Evolutionary conservation across 2,329 filamentous ascomycete genomes (phyloP).

Genomic region (Coniochaeta sp.): DNA sequence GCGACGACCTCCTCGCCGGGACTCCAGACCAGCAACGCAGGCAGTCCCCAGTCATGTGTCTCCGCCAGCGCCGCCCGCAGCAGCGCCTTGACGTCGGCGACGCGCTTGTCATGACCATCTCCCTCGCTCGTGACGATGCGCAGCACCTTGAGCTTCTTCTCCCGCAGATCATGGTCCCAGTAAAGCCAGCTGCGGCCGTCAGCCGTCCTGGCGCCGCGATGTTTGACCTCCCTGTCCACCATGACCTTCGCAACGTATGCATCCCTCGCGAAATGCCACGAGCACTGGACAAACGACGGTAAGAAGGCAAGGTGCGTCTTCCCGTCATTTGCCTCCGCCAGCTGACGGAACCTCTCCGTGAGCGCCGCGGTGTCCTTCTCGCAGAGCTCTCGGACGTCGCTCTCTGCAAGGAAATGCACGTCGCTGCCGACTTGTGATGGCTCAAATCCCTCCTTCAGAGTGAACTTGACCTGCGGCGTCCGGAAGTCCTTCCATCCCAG

Average conservation of each 20-base stretch:
- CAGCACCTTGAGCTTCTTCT: conserved; percentile 22
- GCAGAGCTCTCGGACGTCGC: conserved; percentile 16
- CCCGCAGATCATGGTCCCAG: conserved; percentile 28
- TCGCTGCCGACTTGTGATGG: neutral
- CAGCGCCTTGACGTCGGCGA: conserved; percentile 16
- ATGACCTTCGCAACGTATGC: conserved; percentile 17
- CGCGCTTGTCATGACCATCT: conserved; percentile 12
- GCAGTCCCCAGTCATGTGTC: conserved; percentile 21
- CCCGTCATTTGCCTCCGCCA: conserved; percentile 14
- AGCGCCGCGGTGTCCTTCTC: conserved; percentile 14
- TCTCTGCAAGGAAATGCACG: conserved; percentile 14
- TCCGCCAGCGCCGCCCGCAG: conserved; percentile 24
- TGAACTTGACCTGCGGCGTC: conserved; percentile 22
- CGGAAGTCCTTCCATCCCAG: conserved; percentile 27
- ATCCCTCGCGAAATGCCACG: conserved; percentile 25
- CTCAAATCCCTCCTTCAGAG: conserved; percentile 10
- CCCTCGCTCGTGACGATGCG: conserved; percentile 14
- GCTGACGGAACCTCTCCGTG: neutral
- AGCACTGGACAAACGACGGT: conserved; percentile 19
- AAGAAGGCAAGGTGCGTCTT: conserved; percentile 24
- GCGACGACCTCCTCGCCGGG: conserved; percentile 18
- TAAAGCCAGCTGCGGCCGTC: conserved; percentile 21
- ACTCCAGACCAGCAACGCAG: conserved; percentile 28
- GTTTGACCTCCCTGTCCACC: conserved; percentile 9
- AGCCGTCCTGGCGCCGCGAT: conserved; percentile 17